Percentiles rank a stretch among this genome's conserved stretches.
Conservation (phyloP, 345 rosid species). For the Salix koriyanagi region DNA sequence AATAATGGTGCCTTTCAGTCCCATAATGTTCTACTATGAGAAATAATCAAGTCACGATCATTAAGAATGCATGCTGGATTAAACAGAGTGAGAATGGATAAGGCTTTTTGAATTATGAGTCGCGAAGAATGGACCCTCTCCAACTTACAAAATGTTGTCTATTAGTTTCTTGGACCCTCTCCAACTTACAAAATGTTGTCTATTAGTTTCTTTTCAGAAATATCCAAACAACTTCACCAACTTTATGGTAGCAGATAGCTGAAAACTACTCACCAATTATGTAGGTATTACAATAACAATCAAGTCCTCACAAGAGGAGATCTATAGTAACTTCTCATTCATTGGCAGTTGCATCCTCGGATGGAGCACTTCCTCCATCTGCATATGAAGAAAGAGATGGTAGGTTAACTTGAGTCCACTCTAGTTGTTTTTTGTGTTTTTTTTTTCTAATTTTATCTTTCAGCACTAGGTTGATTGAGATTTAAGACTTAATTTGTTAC, state of each 20-base stretch:
- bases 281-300: no score
- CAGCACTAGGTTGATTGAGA: no score
- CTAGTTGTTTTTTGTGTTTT: no score
- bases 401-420: no score
- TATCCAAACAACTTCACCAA: background rate
- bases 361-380: no score
- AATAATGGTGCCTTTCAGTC: background rate
- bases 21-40: background rate
- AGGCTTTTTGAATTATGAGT: background rate
- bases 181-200: slow-evolving; percentile 18
- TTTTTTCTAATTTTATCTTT: no score
- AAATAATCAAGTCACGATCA: background rate
- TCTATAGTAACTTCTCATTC: no score
- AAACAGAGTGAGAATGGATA: background rate
- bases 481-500: no score
- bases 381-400: no score
- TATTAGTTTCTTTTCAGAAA: slow-evolving; percentile 13
- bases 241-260: slow-evolving; percentile 30
- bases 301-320: no score
- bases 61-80: background rate
- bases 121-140: background rate
- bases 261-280: no score
- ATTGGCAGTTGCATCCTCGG: no score
- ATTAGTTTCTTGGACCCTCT: slow-evolving; percentile 10
- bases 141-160: slow-evolving; percentile 19